A percentile compares a stretch with the other conserved stretches of the same genome.
phyloP scores from a whole-genome alignment of 2,329 filamentous ascomycete species.

The Coleophoma crateriformis region DNA sequence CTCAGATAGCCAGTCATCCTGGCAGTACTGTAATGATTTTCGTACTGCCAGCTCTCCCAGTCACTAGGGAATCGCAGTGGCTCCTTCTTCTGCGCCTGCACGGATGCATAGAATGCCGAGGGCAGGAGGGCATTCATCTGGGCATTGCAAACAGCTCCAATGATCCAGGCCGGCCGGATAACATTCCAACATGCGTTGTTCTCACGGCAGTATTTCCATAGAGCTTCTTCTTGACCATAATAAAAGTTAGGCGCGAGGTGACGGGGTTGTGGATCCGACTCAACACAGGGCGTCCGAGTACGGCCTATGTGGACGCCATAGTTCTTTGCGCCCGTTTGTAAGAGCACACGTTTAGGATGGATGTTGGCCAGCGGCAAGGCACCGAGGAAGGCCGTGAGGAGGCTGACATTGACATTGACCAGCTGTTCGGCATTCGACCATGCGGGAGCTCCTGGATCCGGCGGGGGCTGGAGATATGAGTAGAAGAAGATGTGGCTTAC shows the following conservation, averaged over 20 bases:
- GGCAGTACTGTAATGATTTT: neutral
- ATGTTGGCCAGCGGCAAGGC: neutral
- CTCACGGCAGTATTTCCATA: neutral
- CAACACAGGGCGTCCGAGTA: neutral
- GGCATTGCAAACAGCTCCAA: neutral
- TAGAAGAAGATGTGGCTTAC: neutral
- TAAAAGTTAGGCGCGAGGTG: neutral
- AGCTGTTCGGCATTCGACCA: neutral
- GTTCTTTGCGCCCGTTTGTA: neutral
- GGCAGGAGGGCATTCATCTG: neutral
- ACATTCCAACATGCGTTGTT: neutral
- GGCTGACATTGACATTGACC: neutral
- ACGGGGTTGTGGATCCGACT: neutral
- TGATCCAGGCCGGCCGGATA: neutral
- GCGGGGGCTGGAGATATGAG: neutral
- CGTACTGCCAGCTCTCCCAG: neutral
- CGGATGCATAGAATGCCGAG: neutral
- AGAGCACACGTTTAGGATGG: neutral
- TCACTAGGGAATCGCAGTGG: neutral
- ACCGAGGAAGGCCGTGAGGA: neutral
- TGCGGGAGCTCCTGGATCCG: neutral
- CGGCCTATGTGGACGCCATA: neutral
- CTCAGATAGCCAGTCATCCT: neutral
- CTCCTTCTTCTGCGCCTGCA: neutral
- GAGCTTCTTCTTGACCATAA: neutral